phyloP scores from a whole-genome alignment of 176 grass and related monocot species.

The Avena sativa region DNA sequence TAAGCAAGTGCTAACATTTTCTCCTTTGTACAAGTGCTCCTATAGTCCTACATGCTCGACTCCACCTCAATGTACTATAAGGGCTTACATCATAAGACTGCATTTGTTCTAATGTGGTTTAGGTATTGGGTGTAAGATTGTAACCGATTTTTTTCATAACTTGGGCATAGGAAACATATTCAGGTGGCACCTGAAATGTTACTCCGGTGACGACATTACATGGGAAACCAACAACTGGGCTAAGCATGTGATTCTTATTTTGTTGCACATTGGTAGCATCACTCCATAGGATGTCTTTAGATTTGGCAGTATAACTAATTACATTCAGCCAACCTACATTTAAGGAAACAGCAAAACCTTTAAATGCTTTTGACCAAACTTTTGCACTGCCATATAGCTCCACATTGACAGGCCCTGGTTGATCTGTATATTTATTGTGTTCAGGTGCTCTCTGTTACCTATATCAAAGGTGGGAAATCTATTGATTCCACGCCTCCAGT shows the following conservation, averaged over 20 bases:
- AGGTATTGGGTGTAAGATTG: background rate
- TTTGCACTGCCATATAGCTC: background rate
- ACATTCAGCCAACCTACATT: background rate
- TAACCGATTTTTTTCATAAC: background rate
- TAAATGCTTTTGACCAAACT: constrained; percentile 6
- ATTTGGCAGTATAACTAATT: background rate
- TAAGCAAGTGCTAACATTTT: background rate
- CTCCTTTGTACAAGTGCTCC: background rate
- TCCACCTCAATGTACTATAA: background rate
- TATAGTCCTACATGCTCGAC: background rate
- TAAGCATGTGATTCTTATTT: background rate
- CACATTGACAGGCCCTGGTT: background rate
- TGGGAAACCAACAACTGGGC: background rate
- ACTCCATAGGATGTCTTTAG: background rate
- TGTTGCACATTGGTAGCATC: background rate
- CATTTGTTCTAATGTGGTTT: constrained; percentile 7
- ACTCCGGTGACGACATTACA: background rate
- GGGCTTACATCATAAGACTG: background rate
- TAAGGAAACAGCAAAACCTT: background rate
- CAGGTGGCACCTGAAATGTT: background rate
- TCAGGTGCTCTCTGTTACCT: constrained; percentile 84
- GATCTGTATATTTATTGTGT: constrained; percentile 32
- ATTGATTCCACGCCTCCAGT: constrained; percentile 57
- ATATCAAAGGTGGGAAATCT: constrained; percentile 68
- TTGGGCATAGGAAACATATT: background rate